Evolutionary conservation across 2,329 filamentous ascomycete genomes (phyloP).

Genomic region (Cryphonectria naterciae): DNA sequence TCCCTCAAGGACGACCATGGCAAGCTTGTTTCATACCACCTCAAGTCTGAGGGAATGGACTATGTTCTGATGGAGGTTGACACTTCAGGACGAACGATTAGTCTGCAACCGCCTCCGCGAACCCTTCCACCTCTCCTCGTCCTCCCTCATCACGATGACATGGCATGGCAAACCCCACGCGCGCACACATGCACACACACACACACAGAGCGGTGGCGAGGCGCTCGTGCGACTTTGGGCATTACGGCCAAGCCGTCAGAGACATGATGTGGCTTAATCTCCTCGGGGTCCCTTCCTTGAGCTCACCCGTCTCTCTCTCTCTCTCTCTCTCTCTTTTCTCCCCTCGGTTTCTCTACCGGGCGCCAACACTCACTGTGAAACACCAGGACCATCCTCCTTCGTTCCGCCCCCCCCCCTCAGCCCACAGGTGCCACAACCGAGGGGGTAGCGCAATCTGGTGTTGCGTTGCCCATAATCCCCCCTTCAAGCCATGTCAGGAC

Average conservation of each 20-base stretch:
- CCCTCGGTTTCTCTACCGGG: background rate
- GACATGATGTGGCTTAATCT: slow-evolving; percentile 11
- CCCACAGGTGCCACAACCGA: slow-evolving; percentile 19
- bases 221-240: slow-evolving; percentile 14
- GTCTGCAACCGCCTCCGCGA: background rate
- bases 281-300: background rate
- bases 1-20: background rate
- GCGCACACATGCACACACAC: background rate
- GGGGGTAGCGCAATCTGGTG: slow-evolving; percentile 18
- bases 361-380: background rate
- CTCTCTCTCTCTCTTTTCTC: background rate
- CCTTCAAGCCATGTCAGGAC: slow-evolving; percentile 19
- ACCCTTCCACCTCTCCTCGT: background rate
- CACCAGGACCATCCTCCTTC: slow-evolving; percentile 2
- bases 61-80: background rate
- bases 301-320: no score
- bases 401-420: background rate
- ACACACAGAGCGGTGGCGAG: background rate
- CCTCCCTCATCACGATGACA: slow-evolving; percentile 1
- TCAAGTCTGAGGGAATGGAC: background rate
- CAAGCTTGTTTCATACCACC: background rate
- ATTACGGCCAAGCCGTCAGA: slow-evolving; percentile 21
- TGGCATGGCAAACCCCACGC: background rate
- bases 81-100: background rate
- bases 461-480: slow-evolving; percentile 8